Conservation (phyloP, 768 basidiomycete genomes). For the Cystofilobasidium capitatum region DNA sequence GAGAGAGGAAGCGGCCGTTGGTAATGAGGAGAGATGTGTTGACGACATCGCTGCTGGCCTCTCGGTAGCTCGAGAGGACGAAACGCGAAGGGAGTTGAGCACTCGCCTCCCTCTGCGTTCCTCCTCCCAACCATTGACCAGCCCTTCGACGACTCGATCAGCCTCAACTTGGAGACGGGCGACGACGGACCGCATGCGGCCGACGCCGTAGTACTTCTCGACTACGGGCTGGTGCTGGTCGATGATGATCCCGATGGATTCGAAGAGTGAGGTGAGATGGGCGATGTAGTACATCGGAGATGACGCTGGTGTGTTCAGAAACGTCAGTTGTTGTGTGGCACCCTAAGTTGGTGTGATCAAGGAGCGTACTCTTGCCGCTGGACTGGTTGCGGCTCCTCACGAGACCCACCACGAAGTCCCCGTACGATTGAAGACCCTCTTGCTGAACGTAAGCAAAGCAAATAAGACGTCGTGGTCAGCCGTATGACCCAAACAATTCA, state of each 20-base stretch:
- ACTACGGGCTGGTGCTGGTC: conserved; percentile 97
- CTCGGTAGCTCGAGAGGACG: conserved; percentile 8
- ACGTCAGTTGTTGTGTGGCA: conserved; percentile 14
- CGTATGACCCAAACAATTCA: neutral
- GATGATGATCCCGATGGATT: conserved; percentile 88
- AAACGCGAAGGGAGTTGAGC: conserved; percentile 36
- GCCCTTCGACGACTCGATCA: conserved; percentile 65
- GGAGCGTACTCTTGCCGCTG: conserved; percentile 66
- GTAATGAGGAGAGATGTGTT: conserved; percentile 18
- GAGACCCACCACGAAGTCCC: conserved; percentile 81
- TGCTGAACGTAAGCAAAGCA: conserved; percentile 30
- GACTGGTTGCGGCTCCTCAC: conserved; percentile 68
- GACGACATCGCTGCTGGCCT: neutral
- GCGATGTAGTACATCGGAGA: conserved; percentile 88
- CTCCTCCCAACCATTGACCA: conserved; percentile 82
- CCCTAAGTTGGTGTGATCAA: conserved; percentile 2
- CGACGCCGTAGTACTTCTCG: conserved; percentile 89
- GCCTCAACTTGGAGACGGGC: conserved; percentile 67
- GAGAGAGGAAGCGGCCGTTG: conserved; percentile 14
- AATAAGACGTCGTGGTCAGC: neutral
- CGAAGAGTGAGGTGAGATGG: conserved; percentile 79
- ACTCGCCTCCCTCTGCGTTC: conserved; percentile 74
- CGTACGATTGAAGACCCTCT: conserved; percentile 85
- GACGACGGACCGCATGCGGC: conserved; percentile 75
- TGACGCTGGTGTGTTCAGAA: conserved; percentile 58